Conservation (phyloP, 345 rosid species). For the Sisymbrium irio region DNA sequence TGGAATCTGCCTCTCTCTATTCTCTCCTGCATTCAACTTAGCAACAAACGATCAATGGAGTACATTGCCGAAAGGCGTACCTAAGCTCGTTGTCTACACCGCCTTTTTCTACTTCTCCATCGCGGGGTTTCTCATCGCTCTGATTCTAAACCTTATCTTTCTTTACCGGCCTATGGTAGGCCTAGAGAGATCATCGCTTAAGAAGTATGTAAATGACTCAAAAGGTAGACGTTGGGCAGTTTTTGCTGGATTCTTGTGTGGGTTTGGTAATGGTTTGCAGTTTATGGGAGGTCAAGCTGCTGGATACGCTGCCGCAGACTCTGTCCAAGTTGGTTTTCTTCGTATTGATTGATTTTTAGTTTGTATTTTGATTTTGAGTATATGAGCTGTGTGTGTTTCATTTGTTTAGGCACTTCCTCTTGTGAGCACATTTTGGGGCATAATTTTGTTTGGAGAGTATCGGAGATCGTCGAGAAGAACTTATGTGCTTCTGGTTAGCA, state of each 20-base stretch:
- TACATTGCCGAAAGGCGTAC: conserved; percentile 64
- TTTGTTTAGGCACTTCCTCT: conserved; percentile 77
- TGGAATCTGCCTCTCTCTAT: conserved; percentile 69
- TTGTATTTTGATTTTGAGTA: not conserved
- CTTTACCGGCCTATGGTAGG: conserved; percentile 63
- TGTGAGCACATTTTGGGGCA: conserved; percentile 88
- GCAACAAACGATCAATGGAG: conserved; percentile 87
- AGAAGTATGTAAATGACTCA: conserved; percentile 59
- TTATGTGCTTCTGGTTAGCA: conserved; percentile 52
- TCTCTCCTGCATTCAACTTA: conserved; percentile 83
- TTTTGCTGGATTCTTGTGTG: conserved; percentile 73
- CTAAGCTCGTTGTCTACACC: conserved; percentile 64
- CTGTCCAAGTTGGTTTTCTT: conserved; percentile 58
- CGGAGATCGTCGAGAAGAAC: conserved; percentile 65
- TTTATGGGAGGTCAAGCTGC: conserved; percentile 94
- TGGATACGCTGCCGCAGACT: conserved; percentile 88
- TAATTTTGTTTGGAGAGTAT: conserved; percentile 80
- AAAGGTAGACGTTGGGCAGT: conserved; percentile 82
- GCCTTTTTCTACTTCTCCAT: conserved; percentile 78
- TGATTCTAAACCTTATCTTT: conserved; percentile 55
- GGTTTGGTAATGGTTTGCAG: conserved; percentile 81
- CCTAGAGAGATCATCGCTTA: conserved; percentile 57
- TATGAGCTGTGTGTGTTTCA: not conserved
- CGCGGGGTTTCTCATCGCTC: conserved; percentile 58
- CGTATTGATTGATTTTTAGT: not conserved